These are phyloP conservation scores for Eragrostis tef DNA, from an alignment of 202 grass and related monocot species.

Conservation along the genomic window DNA sequence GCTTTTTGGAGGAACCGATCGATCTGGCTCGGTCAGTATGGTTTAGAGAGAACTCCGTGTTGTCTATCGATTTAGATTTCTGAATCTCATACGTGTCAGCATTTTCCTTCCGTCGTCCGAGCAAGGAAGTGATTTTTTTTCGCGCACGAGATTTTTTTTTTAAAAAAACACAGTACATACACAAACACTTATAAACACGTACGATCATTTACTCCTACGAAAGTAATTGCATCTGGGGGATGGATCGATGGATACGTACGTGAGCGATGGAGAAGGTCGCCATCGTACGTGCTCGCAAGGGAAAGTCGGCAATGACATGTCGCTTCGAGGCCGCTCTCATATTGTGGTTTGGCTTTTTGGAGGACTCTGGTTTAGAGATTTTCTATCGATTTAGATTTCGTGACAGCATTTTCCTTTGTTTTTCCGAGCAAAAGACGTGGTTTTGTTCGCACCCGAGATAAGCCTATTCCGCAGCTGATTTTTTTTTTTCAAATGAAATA, in stretches of 20 bases:
- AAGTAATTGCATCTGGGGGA: neutral
- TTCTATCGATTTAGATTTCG: neutral
- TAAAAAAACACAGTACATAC: too few relatives aligned
- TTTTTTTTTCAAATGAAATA: too few relatives aligned
- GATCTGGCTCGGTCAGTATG: neutral
- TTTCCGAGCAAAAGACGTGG: too few relatives aligned
- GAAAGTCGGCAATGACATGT: conserved; percentile 51
- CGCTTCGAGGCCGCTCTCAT: neutral
- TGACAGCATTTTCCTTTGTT: too few relatives aligned
- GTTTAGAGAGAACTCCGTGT: neutral
- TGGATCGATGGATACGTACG: neutral
- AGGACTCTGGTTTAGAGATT: too few relatives aligned
- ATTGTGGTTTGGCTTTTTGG: neutral
- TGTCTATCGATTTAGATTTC: neutral
- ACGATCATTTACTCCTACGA: neutral
- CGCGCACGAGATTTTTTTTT: too few relatives aligned
- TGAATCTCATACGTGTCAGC: too few relatives aligned
- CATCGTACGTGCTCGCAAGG: conserved; percentile 36
- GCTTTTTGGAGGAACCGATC: conserved; percentile 22
- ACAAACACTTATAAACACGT: too few relatives aligned
- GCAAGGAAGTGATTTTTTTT: too few relatives aligned
- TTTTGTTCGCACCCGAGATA: too few relatives aligned
- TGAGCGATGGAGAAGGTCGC: conserved; percentile 27
- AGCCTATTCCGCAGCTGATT: too few relatives aligned
- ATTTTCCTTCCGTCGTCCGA: too few relatives aligned